phyloP scores from a whole-genome alignment of 805 yeast genomes.

The Metschnikowia cubensis region DNA sequence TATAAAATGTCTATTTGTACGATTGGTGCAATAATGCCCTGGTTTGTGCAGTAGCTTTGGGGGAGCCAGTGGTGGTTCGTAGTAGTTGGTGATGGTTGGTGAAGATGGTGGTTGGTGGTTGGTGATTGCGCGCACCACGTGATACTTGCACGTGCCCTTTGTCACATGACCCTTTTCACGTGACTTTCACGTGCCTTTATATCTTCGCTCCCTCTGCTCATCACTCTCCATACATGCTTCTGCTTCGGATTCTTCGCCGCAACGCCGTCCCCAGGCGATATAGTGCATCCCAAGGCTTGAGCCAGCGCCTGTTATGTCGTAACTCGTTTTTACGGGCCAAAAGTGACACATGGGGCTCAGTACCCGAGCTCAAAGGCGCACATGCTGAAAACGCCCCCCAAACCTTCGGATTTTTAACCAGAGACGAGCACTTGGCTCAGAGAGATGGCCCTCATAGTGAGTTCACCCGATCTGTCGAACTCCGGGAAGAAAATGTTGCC shows the following conservation, averaged over 20 bases:
- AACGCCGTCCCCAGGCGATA: background rate
- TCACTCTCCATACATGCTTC: conserved; percentile 1
- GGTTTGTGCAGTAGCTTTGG: no score
- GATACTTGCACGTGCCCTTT: no score
- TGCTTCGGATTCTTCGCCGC: background rate
- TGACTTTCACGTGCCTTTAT: no score
- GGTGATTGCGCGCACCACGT: background rate
- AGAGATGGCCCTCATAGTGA: conserved; percentile 7
- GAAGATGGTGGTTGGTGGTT: background rate
- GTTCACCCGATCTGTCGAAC: conserved; percentile 2
- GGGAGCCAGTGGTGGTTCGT: no score
- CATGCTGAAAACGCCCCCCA: background rate
- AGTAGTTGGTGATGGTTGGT: no score
- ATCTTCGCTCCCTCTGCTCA: background rate
- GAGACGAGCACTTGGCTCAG: conserved; percentile 16
- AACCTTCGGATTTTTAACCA: conserved; percentile 13
- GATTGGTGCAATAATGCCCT: no score
- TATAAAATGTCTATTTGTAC: no score
- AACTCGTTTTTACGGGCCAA: background rate
- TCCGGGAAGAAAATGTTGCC: background rate
- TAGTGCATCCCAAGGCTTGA: no score
- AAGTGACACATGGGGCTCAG: background rate
- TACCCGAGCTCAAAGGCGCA: background rate
- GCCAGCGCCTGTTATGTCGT: background rate
- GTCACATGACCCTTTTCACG: no score